A percentile compares a stretch with the other conserved stretches of the same genome.
Evolutionary conservation across 176 grass and related monocot species (phyloP).

Genomic region (Oryza longistaminata): DNA sequence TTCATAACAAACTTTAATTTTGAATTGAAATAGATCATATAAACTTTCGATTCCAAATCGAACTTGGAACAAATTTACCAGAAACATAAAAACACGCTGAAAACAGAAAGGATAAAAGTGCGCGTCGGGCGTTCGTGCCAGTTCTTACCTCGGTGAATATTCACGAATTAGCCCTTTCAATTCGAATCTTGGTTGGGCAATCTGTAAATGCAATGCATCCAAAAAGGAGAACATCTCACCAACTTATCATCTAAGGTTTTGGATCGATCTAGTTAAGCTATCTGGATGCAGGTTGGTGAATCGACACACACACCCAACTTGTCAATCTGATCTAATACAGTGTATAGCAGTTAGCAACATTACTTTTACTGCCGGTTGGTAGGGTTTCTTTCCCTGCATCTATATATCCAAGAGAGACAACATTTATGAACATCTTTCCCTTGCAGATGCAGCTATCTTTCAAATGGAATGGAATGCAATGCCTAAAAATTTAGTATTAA

Average conservation of each 20-base stretch:
- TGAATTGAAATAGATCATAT: no score
- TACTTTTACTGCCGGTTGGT: slow-evolving; percentile 31
- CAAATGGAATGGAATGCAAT: background rate
- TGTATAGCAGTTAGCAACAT: background rate
- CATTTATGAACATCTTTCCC: slow-evolving; percentile 42
- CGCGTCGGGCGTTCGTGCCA: no score
- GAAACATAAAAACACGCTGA: no score
- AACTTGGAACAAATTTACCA: no score
- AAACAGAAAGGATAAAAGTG: no score
- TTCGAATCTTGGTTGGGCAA: no score
- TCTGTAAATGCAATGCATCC: background rate
- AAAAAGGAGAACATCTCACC: background rate
- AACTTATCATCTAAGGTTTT: background rate
- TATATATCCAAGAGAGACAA: background rate
- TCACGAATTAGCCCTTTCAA: no score
- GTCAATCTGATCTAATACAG: background rate
- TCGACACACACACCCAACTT: background rate
- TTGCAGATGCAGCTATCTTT: background rate
- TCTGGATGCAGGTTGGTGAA: background rate
- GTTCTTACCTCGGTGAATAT: no score
- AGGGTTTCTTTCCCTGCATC: slow-evolving; percentile 12
- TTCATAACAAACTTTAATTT: no score
- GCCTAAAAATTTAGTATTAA: background rate
- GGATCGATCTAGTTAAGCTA: background rate
- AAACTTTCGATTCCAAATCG: no score